A percentile compares a stretch with the other conserved stretches of the same genome.
Conservation (phyloP, 2,329 filamentous ascomycete species). For the Clonostachys rosea region DNA sequence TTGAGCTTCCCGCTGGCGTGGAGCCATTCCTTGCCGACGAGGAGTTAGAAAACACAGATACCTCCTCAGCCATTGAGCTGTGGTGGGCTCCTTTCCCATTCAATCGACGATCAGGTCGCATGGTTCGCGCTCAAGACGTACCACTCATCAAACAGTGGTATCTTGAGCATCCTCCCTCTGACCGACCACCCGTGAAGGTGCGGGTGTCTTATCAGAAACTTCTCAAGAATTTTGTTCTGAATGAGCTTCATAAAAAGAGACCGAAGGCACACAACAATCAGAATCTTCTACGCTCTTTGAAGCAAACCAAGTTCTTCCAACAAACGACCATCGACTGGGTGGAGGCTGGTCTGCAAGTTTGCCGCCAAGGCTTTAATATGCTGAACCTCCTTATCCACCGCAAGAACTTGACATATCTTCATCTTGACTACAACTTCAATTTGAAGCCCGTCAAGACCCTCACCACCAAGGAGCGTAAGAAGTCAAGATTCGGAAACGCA, state of each 20-base stretch:
- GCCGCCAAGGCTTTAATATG: conserved; percentile 98
- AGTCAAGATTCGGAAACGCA: conserved; percentile 97
- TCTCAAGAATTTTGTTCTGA: conserved; percentile 91
- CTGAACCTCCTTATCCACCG: conserved; percentile 94
- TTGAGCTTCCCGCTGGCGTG: conserved; percentile 73
- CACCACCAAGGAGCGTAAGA: conserved; percentile 98
- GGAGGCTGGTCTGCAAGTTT: conserved; percentile 96
- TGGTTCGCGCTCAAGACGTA: conserved; percentile 96
- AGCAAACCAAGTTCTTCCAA: conserved; percentile 98
- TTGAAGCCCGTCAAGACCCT: conserved; percentile 97
- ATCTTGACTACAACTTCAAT: conserved; percentile 99
- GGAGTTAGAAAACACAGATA: conserved; percentile 84
- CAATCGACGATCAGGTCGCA: conserved; percentile 85
- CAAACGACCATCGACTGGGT: conserved; percentile 99
- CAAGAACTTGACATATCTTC: conserved; percentile 96
- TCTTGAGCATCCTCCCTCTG: conserved; percentile 86
- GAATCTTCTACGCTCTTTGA: conserved; percentile 81
- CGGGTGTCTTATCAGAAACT: conserved; percentile 98
- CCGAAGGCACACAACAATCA: conserved; percentile 96
- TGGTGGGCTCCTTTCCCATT: conserved; percentile 99
- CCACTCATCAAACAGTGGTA: conserved; percentile 98
- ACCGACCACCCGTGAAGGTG: conserved; percentile 87
- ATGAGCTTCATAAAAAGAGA: conserved; percentile 92
- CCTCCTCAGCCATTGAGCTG: conserved; percentile 82
- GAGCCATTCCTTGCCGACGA: conserved; percentile 90